Percentiles rank a stretch among this genome's conserved stretches.
phyloP scores from a whole-genome alignment of 768 basidiomycete genomes.

The Exsudoporus frostii region DNA sequence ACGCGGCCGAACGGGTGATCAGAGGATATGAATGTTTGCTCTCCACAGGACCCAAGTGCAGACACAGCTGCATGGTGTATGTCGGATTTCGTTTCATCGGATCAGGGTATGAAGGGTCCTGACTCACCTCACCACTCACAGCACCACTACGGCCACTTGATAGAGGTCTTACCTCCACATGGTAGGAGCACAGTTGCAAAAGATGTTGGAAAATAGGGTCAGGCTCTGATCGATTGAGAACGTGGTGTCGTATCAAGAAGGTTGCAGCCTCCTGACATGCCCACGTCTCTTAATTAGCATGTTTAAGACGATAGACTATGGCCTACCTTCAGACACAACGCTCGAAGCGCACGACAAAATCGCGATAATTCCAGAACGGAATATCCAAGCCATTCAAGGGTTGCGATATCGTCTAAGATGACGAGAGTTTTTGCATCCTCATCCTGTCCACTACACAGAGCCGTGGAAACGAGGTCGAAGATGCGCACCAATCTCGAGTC shows the following conservation, averaged over 20 bases:
- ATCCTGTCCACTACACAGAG: constrained; percentile 15
- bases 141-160: constrained; percentile 73
- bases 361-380: constrained; percentile 48
- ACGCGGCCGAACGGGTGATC: constrained; percentile 51
- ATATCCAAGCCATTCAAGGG: constrained; percentile 71
- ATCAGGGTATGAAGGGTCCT: not conserved
- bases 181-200: constrained; percentile 62
- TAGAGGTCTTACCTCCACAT: constrained; percentile 68
- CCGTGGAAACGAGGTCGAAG: constrained; percentile 35
- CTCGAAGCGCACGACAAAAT: constrained; percentile 58
- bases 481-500: constrained; percentile 29
- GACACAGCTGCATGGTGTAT: constrained; percentile 46
- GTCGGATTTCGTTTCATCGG: not conserved
- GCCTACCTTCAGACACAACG: constrained; percentile 53
- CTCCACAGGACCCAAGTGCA: constrained; percentile 54
- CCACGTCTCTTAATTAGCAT: not conserved
- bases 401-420: constrained; percentile 67
- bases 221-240: constrained; percentile 48
- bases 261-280: constrained; percentile 46
- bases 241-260: constrained; percentile 64
- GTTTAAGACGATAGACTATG: not conserved
- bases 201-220: constrained; percentile 60
- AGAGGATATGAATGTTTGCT: constrained; percentile 31
- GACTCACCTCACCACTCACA: constrained; percentile 70
- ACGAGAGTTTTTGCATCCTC: constrained; percentile 38